Evolutionary conservation across 2,329 filamentous ascomycete species (phyloP), one percentile per base, ranked within the genome.

Genomic region (Diplodia scrobiculata): DNA sequence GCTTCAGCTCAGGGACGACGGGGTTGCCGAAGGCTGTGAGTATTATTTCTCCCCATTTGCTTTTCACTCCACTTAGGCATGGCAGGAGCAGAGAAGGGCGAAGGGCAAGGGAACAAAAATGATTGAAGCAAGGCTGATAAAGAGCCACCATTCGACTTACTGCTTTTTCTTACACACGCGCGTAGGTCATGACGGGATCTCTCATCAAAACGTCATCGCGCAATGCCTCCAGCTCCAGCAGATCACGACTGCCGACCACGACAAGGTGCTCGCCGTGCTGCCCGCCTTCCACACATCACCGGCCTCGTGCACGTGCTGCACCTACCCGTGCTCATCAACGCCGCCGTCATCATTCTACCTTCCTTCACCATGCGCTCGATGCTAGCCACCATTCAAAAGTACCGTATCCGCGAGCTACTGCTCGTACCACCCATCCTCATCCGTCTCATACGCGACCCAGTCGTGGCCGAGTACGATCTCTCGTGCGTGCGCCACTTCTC

Each of bases 271-370:
- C 2, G 85, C 84, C 5, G 84, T 87, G 1, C 76, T 89, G 14
- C 86, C 86, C 0, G 79, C 86, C 36, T 88, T 87, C 74, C 86
- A 88, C 86, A 88, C 75, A 88, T 76, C 71, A 72, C 85, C 0
- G 87, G 87, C 1, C 80, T 89, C 1, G 83, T 88, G 3, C 86
- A 88, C 70, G 80, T 84, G 45, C 81, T 90, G 67, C 86, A 89
- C 71, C 78, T 89, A 0, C 87, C 88, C 0, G 75, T 89, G 32
- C 74, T 86, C 9, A 77, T 88, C 50, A 89, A 90, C 71, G 85
- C 85, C n/a, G 83, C 88, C 70, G 86, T 89, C 34, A 82, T 86
- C 72, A 87, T 90, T 81, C 80, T 89, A 1, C 84, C 86, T 0
- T 74, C 80, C 5, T 91, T 90, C 76, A 86, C 82, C n/a, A 86